Evolutionary conservation across 1,284 basidiomycete species (phyloP).

Genomic region (Leucoagaricus sp.): DNA sequence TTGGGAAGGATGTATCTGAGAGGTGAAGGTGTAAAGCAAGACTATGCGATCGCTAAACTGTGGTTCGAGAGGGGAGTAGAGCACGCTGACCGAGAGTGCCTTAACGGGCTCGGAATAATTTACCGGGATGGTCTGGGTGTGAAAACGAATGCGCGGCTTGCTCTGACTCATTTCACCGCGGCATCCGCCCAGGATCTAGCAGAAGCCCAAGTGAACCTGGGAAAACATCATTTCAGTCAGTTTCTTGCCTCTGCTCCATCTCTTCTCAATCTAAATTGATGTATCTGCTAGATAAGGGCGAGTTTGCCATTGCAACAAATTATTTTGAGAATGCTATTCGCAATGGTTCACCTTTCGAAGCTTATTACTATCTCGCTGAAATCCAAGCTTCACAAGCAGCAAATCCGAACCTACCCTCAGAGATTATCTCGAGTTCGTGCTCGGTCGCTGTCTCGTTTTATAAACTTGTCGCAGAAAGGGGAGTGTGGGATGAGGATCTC

Average conservation of each 20-base stretch:
- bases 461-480: slow-evolving; percentile 87
- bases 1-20: slow-evolving; percentile 93
- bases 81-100: slow-evolving; percentile 82
- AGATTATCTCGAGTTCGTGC: slow-evolving; percentile 68
- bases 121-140: slow-evolving; percentile 83
- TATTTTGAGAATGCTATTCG: slow-evolving; percentile 85
- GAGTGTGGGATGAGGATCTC: slow-evolving; percentile 87
- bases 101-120: slow-evolving; percentile 91
- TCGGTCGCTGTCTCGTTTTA: slow-evolving; percentile 87
- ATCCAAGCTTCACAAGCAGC: slow-evolving; percentile 69
- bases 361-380: slow-evolving; percentile 88
- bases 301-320: slow-evolving; percentile 61
- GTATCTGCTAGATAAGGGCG: slow-evolving; percentile 54
- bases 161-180: slow-evolving; percentile 69
- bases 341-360: slow-evolving; percentile 87
- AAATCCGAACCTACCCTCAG: slow-evolving; percentile 40
- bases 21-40: slow-evolving; percentile 88
- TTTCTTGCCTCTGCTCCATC: slow-evolving; percentile 15
- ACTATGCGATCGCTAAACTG: slow-evolving; percentile 79
- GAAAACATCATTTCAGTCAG: slow-evolving; percentile 81
- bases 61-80: slow-evolving; percentile 93
- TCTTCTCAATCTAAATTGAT: not conserved
- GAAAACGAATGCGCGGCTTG: slow-evolving; percentile 67
- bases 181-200: slow-evolving; percentile 86
- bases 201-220: slow-evolving; percentile 90